Evolutionary conservation across 2,329 filamentous ascomycete species (phyloP).

Genomic region (Bipolaris victoriae): DNA sequence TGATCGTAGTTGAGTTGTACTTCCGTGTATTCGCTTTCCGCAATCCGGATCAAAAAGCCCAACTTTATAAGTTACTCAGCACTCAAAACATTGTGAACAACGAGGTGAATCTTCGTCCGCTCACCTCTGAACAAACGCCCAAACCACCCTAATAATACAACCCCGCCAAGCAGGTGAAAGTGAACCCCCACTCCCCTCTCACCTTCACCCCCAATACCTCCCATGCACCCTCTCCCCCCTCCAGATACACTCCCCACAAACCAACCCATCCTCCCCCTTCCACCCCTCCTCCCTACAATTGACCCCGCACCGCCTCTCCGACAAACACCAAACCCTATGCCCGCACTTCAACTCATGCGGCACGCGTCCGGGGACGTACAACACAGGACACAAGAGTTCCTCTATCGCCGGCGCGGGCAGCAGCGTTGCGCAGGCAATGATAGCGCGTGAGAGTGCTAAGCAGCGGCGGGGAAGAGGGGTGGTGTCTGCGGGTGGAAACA

Average conservation of each 20-base stretch:
- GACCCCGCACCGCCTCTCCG: conserved; percentile 10
- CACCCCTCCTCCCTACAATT: conserved; percentile 13
- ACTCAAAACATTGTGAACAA: not conserved
- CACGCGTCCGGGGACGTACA: not conserved
- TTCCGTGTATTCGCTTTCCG: not conserved
- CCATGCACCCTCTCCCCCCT: conserved; percentile 21
- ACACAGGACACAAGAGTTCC: conserved; percentile 1
- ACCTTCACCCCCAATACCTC: conserved; percentile 5
- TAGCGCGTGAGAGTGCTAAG: conserved; percentile 12
- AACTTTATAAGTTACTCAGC: not conserved
- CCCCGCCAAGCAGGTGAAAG: not conserved
- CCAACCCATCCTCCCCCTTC: not conserved
- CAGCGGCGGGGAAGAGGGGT: conserved; percentile 5
- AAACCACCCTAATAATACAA: too few relatives aligned
- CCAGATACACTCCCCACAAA: conserved; percentile 21
- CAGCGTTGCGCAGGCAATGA: conserved; percentile 7
- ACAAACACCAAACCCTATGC: conserved; percentile 18
- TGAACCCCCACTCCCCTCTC: not conserved
- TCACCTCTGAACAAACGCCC: too few relatives aligned
- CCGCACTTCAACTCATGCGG: conserved; percentile 22
- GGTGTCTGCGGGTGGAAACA: not conserved
- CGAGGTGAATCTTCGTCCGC: not conserved
- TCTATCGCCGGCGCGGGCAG: not conserved
- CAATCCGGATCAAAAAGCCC: too few relatives aligned
- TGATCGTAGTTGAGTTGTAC: not conserved